Evolutionary conservation across 805 yeast species (phyloP), one percentile per base, ranked within the genome.

Genomic region (Kuraishia hungarica): DNA sequence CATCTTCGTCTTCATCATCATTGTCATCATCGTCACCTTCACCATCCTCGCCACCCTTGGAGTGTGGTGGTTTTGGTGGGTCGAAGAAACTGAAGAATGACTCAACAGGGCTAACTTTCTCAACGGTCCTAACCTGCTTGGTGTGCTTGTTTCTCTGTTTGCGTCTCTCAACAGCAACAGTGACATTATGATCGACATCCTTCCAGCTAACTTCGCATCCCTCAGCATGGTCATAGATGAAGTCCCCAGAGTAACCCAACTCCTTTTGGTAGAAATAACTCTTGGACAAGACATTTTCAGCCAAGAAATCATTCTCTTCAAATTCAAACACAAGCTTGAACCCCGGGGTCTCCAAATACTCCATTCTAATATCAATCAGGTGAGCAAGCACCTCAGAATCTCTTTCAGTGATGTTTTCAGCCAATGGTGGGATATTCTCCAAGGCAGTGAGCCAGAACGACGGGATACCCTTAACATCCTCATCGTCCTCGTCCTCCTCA

Each of bases 71-170:
- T 71, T 78, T 80, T 65, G 99, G 99, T 43, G 99, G 98, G 63
- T 84, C 88, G 72, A 94, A 94, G 75, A 94, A 94, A 76, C 87
- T 88, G 81, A 94, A 94, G 76, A 94, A 94, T 22, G 97, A 90
- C 64, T 90, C 97, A 54, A 85, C 82, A n/a, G 97, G 97, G 8
- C 96, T 84, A 62, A 90, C 78, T 75, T 93, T 93, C 73, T 93
- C 97, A 63, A 94, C 86, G 52, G 96, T 91, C 72, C 99, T 84
- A 19, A 97, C 93, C 69, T 94, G 97, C 72, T 92, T 92, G 57
- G 99, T 94, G 70, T 87, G 83, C 77, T 92, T 93, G 73, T 94
- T 94, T 76, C 98, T 86, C 77, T 94, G 99, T 75, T 92, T 94
- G 75, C 97, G 86, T 80, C 89, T 88, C 77, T 93, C 97, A 56